A percentile compares a stretch with the other conserved stretches of the same genome.
Evolutionary conservation across 768 basidiomycete species (phyloP).

Genomic region (Tricholoma terreum): DNA sequence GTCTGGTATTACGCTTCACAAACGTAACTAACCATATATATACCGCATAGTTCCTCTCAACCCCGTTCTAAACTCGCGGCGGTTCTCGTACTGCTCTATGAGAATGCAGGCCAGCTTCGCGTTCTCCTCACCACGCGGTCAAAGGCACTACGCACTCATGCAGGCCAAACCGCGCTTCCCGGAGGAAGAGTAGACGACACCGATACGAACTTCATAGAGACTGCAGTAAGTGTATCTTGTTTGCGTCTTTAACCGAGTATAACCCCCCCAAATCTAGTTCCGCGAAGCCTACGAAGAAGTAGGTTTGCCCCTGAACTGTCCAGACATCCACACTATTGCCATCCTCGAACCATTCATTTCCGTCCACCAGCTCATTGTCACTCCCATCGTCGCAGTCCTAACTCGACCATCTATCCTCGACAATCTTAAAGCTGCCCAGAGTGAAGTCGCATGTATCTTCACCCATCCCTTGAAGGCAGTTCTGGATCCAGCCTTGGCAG

Average conservation of each 20-base stretch:
- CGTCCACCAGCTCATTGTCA: slow-evolving; percentile 65
- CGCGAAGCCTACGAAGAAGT: slow-evolving; percentile 90
- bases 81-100: slow-evolving; percentile 77
- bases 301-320: slow-evolving; percentile 54
- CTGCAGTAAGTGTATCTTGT: slow-evolving; percentile 55
- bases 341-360: slow-evolving; percentile 68
- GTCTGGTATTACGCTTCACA: slow-evolving; percentile 6
- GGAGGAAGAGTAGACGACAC: slow-evolving; percentile 74
- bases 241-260: not conserved
- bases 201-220: slow-evolving; percentile 60
- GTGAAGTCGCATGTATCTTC: slow-evolving; percentile 80
- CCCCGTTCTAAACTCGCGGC: slow-evolving; percentile 56
- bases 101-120: slow-evolving; percentile 60
- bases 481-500: slow-evolving; percentile 54
- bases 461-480: slow-evolving; percentile 73
- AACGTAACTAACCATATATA: slow-evolving; percentile 14
- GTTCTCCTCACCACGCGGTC: slow-evolving; percentile 87
- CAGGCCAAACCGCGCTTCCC: slow-evolving; percentile 80
- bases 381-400: slow-evolving; percentile 73
- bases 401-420: slow-evolving; percentile 51
- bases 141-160: slow-evolving; percentile 68
- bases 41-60: slow-evolving; percentile 26
- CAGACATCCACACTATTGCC: slow-evolving; percentile 58
- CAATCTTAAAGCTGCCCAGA: slow-evolving; percentile 50
- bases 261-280: slow-evolving; percentile 40